Evolutionary conservation across 176 grass and related monocot genomes (phyloP), one percentile per base, ranked within the genome.

Genomic region (Triticum turgidum): DNA sequence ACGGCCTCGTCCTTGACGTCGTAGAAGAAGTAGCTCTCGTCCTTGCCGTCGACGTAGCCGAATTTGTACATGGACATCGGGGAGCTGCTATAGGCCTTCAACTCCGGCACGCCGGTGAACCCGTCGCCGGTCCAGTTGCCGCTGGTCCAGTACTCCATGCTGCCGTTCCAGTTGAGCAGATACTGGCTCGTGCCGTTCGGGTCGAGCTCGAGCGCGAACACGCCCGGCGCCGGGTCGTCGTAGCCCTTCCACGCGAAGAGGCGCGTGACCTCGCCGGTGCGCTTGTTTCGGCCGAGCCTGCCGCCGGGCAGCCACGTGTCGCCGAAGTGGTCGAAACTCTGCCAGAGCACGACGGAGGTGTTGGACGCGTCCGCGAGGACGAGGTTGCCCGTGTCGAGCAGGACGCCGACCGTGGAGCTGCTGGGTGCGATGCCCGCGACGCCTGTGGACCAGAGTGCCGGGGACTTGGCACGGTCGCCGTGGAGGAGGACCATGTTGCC

Each of bases 301-400:
- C 82, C 87, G 41, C 93, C 90, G 4, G 93, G 90, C 3, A 94
- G 82, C 90, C 87, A 94, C 22, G 90, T 92, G 82, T 94, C 41
- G 39, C 85, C 88, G 34, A 89, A 91, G 83, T 91, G 85, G 45
- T 94, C 89, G 33, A 91, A 89, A 85, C 92, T 94, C 74, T 94
- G 92, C 92, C 92, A 94, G 61, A 91, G 81, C 67, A 85, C 51
- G 33, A 3, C 52, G 20, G 81, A 77, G 62, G 85, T 72, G 78
- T 91, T 91, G 80, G 85, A 88, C 33, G 74, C 87, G 25, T 88
- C 74, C 0, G 89, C 66, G 0, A 94, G 84, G 41, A 91, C 87
- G 6, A 94, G 89, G 81, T 94, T 94, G 64, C 92, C 93, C 21
- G 21, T 83, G 82, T 92, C 87, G 24, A 80, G 90, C 82, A 94